Conservation (phyloP, 257 asterid species). For the Salvia hispanica region DNA sequence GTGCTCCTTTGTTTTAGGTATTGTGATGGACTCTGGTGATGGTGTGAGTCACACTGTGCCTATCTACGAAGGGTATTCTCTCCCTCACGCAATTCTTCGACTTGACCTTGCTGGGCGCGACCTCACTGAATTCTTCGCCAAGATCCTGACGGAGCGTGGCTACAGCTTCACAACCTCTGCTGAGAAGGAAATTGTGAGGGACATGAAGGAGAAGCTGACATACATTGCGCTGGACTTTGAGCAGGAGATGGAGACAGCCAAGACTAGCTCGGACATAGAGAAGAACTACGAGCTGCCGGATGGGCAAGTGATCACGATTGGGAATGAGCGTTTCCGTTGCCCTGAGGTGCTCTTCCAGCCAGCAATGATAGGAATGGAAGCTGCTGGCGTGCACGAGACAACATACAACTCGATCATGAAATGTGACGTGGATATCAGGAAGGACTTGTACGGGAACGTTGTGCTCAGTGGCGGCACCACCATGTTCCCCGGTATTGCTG, state of each 20-base stretch:
- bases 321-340: constrained; percentile 50
- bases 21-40: constrained; percentile 49
- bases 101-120: constrained; percentile 46
- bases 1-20: constrained; percentile 27
- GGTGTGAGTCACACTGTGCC: constrained; percentile 47
- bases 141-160: constrained; percentile 49
- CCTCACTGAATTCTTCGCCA: constrained; percentile 45
- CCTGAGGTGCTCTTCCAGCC: constrained; percentile 59
- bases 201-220: constrained; percentile 51
- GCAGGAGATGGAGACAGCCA: constrained; percentile 45
- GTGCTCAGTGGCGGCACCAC: constrained; percentile 54
- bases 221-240: constrained; percentile 50
- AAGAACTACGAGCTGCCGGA: constrained; percentile 52
- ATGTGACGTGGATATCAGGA: constrained; percentile 52
- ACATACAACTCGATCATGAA: constrained; percentile 53
- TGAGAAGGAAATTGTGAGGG: constrained; percentile 55
- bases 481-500: constrained; percentile 55
- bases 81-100: constrained; percentile 40
- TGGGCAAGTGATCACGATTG: constrained; percentile 53
- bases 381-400: constrained; percentile 53
- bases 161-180: constrained; percentile 46
- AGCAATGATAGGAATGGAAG: constrained; percentile 55
- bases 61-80: constrained; percentile 40
- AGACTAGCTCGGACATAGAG: constrained; percentile 44
- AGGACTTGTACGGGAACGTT: constrained; percentile 49